These are phyloP conservation scores for Hyaloscypha finlandica DNA, from an alignment of 495 filamentous ascomycete species.

Conservation along the genomic window DNA sequence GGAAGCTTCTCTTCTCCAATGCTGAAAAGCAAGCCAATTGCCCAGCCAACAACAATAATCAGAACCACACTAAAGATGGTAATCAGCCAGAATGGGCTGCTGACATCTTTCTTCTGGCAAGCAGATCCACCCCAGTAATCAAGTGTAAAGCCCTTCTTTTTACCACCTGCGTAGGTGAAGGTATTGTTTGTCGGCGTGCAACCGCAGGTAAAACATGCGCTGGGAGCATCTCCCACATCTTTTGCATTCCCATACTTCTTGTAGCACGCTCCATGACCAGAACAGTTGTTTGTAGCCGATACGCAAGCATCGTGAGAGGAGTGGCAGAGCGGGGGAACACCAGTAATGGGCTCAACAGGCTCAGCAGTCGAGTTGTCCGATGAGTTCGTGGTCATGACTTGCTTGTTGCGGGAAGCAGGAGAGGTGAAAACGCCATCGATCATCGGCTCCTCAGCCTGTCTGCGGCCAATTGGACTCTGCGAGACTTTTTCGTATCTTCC, in stretches of 20 bases:
- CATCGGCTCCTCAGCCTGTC: conserved; percentile 28
- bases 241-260: conserved; percentile 52
- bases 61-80: conserved; percentile 66
- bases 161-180: conserved; percentile 35
- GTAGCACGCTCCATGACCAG: conserved; percentile 71
- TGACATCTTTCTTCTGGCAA: conserved; percentile 92
- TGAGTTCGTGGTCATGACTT: conserved; percentile 10
- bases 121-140: conserved; percentile 76
- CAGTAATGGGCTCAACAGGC: conserved; percentile 19
- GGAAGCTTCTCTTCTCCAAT: conserved; percentile 81
- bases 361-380: conserved; percentile 4
- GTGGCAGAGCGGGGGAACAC: conserved; percentile 56
- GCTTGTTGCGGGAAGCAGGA: conserved; percentile 4
- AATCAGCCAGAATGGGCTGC: conserved; percentile 83
- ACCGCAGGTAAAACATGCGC: conserved; percentile 73
- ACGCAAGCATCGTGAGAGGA: conserved; percentile 59
- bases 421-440: conserved; percentile 11
- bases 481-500: conserved; percentile 29
- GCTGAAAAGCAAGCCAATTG: conserved; percentile 72
- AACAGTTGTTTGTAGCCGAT: conserved; percentile 67
- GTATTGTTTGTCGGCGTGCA: conserved; percentile 59
- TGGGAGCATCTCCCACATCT: conserved; percentile 30
- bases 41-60: conserved; percentile 59
- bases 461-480: conserved; percentile 19
- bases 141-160: conserved; percentile 16